Evolutionary conservation across 2,329 filamentous ascomycete species (phyloP).

Genomic region (Amauroascus niger): DNA sequence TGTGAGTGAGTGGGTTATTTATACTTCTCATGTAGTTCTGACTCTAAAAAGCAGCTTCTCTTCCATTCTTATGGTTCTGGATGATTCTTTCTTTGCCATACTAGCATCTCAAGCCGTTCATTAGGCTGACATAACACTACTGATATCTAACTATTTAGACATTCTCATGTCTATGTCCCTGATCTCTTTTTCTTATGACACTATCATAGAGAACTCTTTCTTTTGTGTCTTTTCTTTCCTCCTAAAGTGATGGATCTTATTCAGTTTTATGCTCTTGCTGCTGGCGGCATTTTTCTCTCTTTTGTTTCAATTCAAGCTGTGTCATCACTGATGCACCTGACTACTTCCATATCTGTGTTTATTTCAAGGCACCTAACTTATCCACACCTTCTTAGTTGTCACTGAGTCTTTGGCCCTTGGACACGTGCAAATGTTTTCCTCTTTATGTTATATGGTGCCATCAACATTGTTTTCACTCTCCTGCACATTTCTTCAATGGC

Average conservation of each 20-base stretch:
- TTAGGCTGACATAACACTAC: neutral
- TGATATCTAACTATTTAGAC: neutral
- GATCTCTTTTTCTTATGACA: neutral
- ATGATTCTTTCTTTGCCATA: neutral
- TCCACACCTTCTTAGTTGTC: constrained; percentile 19
- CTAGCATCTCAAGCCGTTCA: neutral
- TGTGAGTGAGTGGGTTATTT: neutral
- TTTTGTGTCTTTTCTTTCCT: neutral
- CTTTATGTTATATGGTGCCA: neutral
- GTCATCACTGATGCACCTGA: constrained; percentile 9
- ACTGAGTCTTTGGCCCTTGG: constrained; percentile 17
- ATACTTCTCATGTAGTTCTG: neutral
- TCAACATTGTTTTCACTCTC: neutral
- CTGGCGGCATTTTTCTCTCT: constrained; percentile 20
- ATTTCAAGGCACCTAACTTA: neutral
- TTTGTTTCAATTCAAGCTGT: constrained; percentile 17
- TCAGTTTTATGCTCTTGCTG: constrained; percentile 20
- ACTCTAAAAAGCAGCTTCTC: neutral
- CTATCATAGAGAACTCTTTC: neutral
- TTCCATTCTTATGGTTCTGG: neutral
- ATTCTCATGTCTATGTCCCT: neutral
- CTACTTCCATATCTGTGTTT: neutral
- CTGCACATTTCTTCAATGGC: too few relatives aligned
- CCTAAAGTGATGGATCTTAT: neutral
- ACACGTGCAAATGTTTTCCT: constrained; percentile 4